Conservation (phyloP, 2,329 filamentous ascomycete genomes). For the Neospermospora avenae region DNA sequence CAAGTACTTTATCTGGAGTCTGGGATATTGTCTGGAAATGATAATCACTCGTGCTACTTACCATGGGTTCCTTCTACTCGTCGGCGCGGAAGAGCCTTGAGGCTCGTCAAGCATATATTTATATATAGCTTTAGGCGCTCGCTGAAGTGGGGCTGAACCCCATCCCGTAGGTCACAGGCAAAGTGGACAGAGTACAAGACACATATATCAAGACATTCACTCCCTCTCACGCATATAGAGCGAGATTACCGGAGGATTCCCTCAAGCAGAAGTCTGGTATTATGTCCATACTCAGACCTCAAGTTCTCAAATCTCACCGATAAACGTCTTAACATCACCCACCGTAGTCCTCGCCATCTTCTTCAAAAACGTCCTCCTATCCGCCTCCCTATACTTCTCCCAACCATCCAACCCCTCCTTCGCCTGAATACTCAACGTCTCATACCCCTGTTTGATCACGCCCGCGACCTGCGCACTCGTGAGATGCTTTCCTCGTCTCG, state of each 20-base stretch:
- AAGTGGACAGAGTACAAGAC: background rate
- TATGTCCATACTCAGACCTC: background rate
- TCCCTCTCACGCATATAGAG: background rate
- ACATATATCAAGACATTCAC: background rate
- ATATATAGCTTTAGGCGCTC: no score
- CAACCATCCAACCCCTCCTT: slow-evolving; percentile 83
- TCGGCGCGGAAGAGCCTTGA: no score
- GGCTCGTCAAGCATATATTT: no score
- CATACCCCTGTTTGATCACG: slow-evolving; percentile 95
- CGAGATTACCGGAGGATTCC: no score
- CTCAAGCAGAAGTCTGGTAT: background rate
- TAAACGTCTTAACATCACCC: slow-evolving; percentile 53
- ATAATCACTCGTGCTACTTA: no score
- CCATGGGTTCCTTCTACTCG: no score
- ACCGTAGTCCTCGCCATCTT: slow-evolving; percentile 80
- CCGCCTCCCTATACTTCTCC: slow-evolving; percentile 82
- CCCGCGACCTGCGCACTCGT: slow-evolving; percentile 81
- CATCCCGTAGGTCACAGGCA: background rate
- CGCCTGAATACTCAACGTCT: slow-evolving; percentile 87
- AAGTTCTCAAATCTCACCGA: slow-evolving; percentile 24
- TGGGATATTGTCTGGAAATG: no score
- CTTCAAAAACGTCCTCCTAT: slow-evolving; percentile 81
- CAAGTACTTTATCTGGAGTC: no score
- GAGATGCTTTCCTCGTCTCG: slow-evolving; percentile 60
- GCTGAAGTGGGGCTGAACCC: background rate